Evolutionary conservation across 2,329 filamentous ascomycete species (phyloP).

Genomic region (Penicillium occitanis): DNA sequence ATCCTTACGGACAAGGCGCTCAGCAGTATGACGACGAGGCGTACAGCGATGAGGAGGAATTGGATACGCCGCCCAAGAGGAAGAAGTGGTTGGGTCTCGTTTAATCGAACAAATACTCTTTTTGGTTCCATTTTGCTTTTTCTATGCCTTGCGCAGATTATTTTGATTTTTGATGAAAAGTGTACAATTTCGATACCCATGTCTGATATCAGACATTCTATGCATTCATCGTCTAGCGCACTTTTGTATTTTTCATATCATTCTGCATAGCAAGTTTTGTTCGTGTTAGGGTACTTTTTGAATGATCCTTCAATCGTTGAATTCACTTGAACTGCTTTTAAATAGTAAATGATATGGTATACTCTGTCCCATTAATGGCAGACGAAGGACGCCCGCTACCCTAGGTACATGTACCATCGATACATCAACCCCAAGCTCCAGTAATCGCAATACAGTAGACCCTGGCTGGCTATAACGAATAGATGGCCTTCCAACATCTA

Average conservation of each 20-base stretch:
- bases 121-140: background rate
- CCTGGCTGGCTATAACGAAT: too few relatives aligned
- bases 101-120: background rate
- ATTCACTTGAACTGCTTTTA: background rate
- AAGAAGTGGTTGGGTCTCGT: conserved; percentile 36
- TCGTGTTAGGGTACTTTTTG: background rate
- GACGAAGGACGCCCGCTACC: too few relatives aligned
- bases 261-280: background rate
- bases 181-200: conserved; percentile 16
- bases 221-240: conserved; percentile 3
- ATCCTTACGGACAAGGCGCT: background rate
- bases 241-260: background rate
- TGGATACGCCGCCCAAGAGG: conserved; percentile 24
- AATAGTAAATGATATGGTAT: too few relatives aligned
- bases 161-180: background rate
- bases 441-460: too few relatives aligned
- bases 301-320: background rate
- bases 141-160: background rate
- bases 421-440: too few relatives aligned
- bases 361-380: too few relatives aligned
- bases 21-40: background rate
- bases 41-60: conserved; percentile 22
- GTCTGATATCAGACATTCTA: background rate
- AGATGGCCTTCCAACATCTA: too few relatives aligned
- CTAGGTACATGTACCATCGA: too few relatives aligned